Conservation (phyloP, 495 filamentous ascomycete genomes). For the Podospora didyma region DNA sequence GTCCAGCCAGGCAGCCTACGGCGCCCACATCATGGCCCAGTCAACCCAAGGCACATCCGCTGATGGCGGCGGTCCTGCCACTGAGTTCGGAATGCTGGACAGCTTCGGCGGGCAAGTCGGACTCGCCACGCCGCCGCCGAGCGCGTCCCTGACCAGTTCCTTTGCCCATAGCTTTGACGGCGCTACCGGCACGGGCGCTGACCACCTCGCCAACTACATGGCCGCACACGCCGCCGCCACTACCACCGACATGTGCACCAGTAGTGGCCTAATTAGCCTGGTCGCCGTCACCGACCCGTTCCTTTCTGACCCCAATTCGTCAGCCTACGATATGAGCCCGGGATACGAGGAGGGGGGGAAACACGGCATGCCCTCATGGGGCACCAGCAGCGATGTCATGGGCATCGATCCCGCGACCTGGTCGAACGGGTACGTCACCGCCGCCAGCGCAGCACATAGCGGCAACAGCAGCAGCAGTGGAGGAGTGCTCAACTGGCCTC, state of each 20-base stretch:
- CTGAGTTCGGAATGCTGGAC: constrained; percentile 12
- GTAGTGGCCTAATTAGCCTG: constrained; percentile 1
- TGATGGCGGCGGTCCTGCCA: background rate
- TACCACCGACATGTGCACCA: background rate
- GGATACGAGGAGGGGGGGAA: constrained; percentile 6
- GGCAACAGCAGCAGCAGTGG: background rate
- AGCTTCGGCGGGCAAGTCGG: constrained; percentile 18
- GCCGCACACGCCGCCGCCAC: constrained; percentile 1
- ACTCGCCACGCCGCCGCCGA: constrained; percentile 30
- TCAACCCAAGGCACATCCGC: background rate
- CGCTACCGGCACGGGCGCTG: background rate
- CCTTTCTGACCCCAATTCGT: constrained; percentile 4
- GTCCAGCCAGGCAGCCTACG: constrained; percentile 14
- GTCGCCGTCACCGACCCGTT: constrained; percentile 22
- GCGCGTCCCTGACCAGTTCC: constrained; percentile 20
- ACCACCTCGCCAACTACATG: constrained; percentile 12
- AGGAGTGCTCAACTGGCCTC: background rate
- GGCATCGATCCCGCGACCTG: background rate
- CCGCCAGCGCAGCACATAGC: background rate
- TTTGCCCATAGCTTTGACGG: constrained; percentile 22
- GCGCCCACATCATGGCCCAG: constrained; percentile 11
- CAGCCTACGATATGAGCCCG: background rate
- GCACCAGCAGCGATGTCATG: background rate
- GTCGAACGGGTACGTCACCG: background rate
- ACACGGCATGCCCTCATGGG: background rate